Base-by-base conservation (phyloP, 2,329 filamentous ascomycete genomes). In the Cephalotrichum gorgonifer region DNA sequence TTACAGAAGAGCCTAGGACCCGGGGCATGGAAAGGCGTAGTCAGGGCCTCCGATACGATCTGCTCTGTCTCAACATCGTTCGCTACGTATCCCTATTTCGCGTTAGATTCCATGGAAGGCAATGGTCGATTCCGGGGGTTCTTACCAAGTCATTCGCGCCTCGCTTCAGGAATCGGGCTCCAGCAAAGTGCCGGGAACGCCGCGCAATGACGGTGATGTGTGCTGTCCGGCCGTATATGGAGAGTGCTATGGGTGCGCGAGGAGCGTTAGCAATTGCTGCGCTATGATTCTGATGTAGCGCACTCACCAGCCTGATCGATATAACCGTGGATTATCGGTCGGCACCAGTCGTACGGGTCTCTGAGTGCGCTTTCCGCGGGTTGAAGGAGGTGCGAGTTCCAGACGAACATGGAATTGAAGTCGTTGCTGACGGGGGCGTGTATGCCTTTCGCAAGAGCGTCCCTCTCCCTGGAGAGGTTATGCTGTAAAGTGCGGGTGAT, bases 51-150 rank as follows among this genome's bases (percentile, higher is more conserved):
- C 1, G 90, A 93, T 5, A 98, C 90, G 52, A 98, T 96, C 63
- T 98, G 93, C 66, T 98, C 93, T 1, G 93, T 97, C 67, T 98
- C 94, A 23, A 98, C 93, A 65, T 98, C 94, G 61, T 98, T 98
- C 47, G 93, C 94, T 49, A 98, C 93, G 62, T 95, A 95, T 14
- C 93, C 91, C 62, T 73, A 43, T 28, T 35, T 4, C 25, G n/a
- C 2, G 12, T n/a, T 20, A n/a, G 14, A 43, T 12, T 12, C 11
- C 20, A 9, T 14, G n/a, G 12, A 17, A 42, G 33, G 23, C 31
- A 4, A 28, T 45, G 25, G n/a, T n/a, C n/a, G n/a, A n/a, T 38
- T 2, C 15, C 9, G 5, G 8, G 28, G 14, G 43, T 5, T 54
- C 61, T 44, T 65, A 74, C 72, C 50, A 90, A 64, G 63, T 98